phyloP scores from a whole-genome alignment of 2,329 filamentous ascomycete species.

The Teratosphaeria epicoccoides region DNA sequence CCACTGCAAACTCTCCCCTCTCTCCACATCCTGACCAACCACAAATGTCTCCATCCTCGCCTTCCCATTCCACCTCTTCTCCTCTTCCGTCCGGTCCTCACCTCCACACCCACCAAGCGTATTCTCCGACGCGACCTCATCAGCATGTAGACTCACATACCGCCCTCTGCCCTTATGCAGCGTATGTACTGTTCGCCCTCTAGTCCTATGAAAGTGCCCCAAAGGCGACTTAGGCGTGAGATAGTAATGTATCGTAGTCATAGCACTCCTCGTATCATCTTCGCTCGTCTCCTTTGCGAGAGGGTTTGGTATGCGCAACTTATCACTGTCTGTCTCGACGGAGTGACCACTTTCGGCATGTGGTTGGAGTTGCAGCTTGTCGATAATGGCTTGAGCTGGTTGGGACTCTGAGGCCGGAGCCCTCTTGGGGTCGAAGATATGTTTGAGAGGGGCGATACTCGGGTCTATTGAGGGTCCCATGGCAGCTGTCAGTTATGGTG shows the following conservation, averaged over 20 bases:
- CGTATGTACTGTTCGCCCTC: conserved; percentile 49
- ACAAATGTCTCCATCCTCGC: conserved; percentile 53
- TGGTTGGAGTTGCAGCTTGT: conserved; percentile 37
- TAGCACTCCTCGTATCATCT: conserved; percentile 38
- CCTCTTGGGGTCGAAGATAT: conserved; percentile 14
- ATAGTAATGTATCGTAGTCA: conserved; percentile 55
- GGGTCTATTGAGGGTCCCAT: conserved; percentile 8
- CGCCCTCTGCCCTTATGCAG: conserved; percentile 52
- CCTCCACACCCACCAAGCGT: conserved; percentile 25
- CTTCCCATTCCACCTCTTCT: conserved; percentile 28
- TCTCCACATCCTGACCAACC: conserved; percentile 47
- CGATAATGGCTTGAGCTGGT: conserved; percentile 31
- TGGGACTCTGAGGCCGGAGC: conserved; percentile 18
- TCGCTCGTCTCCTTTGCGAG: conserved; percentile 31
- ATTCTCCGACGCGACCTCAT: conserved; percentile 28
- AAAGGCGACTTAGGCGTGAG: conserved; percentile 46
- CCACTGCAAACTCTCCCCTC: conserved; percentile 56
- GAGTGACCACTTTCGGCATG: conserved; percentile 59
- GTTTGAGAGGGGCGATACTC: conserved; percentile 14
- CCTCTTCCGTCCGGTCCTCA: conserved; percentile 45
- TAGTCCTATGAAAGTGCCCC: conserved; percentile 55
- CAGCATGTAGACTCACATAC: conserved; percentile 54
- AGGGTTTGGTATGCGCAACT: conserved; percentile 44
- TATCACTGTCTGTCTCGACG: conserved; percentile 48
- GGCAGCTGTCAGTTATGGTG: too few species aligned